Percentiles rank a stretch among this genome's conserved stretches.
Evolutionary conservation across 495 filamentous ascomycete genomes (phyloP).

Genomic region (Hypoxylon fragiforme): DNA sequence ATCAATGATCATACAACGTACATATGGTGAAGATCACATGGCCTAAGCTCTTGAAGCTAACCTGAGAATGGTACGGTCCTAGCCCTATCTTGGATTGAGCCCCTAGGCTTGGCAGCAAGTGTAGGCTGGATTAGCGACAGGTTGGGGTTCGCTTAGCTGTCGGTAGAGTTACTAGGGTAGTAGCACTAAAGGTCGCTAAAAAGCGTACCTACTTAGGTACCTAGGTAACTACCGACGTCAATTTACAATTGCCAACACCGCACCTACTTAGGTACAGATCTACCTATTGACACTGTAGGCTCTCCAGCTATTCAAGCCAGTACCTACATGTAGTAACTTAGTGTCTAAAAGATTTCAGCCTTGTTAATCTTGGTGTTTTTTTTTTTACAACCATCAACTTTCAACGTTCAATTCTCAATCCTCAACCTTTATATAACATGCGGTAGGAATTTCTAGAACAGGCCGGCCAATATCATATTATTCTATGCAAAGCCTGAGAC

Average conservation of each 20-base stretch:
- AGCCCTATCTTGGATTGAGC: constrained; percentile 7
- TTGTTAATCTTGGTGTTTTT: constrained; percentile 3
- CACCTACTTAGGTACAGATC: neutral
- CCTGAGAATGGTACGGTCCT: constrained; percentile 7
- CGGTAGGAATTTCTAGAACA: neutral
- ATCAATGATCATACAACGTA: too few relatives aligned
- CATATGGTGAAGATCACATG: neutral
- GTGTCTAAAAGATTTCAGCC: constrained; percentile 5
- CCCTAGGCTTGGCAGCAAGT: constrained; percentile 18
- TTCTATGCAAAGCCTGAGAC: neutral
- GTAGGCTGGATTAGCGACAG: constrained; percentile 26
- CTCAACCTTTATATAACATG: neutral
- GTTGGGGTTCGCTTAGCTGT: constrained; percentile 6
- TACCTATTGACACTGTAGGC: neutral
- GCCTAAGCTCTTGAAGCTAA: constrained; percentile 27
- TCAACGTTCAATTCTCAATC: too few relatives aligned
- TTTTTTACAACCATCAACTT: constrained; percentile 1
- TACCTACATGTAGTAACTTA: neutral
- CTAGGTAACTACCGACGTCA: constrained; percentile 22
- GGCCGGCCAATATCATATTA: neutral
- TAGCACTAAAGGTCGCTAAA: constrained; percentile 21
- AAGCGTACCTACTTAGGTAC: neutral
- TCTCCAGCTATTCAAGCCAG: neutral
- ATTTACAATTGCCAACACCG: too few relatives aligned
- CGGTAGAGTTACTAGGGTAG: constrained; percentile 19